Evolutionary conservation across 352 stramenopile species (phyloP).

Genomic region (Globisporangium nunn): DNA sequence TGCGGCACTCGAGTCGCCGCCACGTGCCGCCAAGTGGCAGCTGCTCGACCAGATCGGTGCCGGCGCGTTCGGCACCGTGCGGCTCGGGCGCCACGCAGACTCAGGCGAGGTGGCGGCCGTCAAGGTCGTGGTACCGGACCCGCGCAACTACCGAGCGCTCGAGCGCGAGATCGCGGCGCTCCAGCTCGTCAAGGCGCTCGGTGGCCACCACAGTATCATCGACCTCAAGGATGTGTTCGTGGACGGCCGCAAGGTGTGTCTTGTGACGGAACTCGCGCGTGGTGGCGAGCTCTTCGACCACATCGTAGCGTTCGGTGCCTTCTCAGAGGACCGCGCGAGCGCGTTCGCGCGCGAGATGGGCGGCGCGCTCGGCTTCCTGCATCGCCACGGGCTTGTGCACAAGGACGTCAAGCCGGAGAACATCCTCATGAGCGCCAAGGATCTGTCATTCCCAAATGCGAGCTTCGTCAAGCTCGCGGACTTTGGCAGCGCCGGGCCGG

Average conservation of each 20-base stretch:
- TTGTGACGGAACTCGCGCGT: conserved; percentile 84
- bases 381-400: conserved; percentile 64
- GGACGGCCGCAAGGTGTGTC: conserved; percentile 63
- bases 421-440: conserved; percentile 33
- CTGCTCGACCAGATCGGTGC: conserved; percentile 66
- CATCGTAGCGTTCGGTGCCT: conserved; percentile 67
- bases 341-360: conserved; percentile 47
- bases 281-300: conserved; percentile 90
- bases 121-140: conserved; percentile 56
- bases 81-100: conserved; percentile 55
- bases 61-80: conserved; percentile 66
- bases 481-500: conserved; percentile 69
- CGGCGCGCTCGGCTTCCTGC: conserved; percentile 61
- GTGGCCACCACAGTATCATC: conserved; percentile 84
- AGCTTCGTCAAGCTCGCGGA: conserved; percentile 60
- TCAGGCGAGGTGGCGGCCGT: conserved; percentile 65
- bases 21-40: conserved; percentile 29
- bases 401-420: conserved; percentile 85
- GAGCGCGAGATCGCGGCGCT: conserved; percentile 67
- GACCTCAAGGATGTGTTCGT: conserved; percentile 79
- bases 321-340: conserved; percentile 39
- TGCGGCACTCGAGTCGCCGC: conserved; percentile 25
- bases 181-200: conserved; percentile 63
- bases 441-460: neutral
- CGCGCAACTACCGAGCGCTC: conserved; percentile 39